These are phyloP conservation scores for Iberis pinnata DNA, from an alignment of 345 rosid species.

Conservation along the genomic window DNA sequence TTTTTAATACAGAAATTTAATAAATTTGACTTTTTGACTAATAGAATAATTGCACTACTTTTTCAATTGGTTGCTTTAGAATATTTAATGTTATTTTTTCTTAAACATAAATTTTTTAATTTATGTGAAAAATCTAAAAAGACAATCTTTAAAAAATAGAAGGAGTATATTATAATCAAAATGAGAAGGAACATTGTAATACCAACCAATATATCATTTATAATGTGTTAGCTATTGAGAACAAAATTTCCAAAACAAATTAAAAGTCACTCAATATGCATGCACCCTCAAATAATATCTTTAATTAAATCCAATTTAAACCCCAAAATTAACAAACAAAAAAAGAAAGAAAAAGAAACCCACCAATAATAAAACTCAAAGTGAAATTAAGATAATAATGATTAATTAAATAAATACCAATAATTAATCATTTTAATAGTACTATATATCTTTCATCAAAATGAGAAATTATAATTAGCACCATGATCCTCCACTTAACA, in stretches of 20 bases:
- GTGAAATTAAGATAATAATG: slow-evolving; percentile 11
- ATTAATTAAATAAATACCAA: slow-evolving; percentile 25
- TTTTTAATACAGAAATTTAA: too few species aligned
- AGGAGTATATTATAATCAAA: not conserved
- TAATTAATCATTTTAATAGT: slow-evolving; percentile 16
- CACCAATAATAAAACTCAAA: slow-evolving; percentile 8
- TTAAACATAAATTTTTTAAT: too few species aligned
- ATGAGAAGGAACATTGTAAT: slow-evolving; percentile 20
- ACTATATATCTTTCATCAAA: too few species aligned
- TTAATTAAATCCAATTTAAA: too few species aligned
- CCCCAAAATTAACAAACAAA: too few species aligned
- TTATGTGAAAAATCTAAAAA: too few species aligned
- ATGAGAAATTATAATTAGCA: too few species aligned
- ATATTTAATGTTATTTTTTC: too few species aligned
- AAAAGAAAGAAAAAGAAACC: slow-evolving; percentile 1
- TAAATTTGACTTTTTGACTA: too few species aligned
- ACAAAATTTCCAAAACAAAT: slow-evolving; percentile 29
- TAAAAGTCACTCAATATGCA: slow-evolving; percentile 35
- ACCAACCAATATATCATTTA: slow-evolving; percentile 33
- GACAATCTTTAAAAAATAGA: too few species aligned
- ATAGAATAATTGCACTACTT: too few species aligned
- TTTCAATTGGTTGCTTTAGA: too few species aligned
- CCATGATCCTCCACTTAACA: slow-evolving; percentile 97
- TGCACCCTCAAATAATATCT: slow-evolving; percentile 25
- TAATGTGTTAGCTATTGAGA: slow-evolving; percentile 29